A percentile compares a stretch with the other conserved stretches of the same genome.
phyloP scores from a whole-genome alignment of 345 rosid genomes.

The Viola odorata region DNA sequence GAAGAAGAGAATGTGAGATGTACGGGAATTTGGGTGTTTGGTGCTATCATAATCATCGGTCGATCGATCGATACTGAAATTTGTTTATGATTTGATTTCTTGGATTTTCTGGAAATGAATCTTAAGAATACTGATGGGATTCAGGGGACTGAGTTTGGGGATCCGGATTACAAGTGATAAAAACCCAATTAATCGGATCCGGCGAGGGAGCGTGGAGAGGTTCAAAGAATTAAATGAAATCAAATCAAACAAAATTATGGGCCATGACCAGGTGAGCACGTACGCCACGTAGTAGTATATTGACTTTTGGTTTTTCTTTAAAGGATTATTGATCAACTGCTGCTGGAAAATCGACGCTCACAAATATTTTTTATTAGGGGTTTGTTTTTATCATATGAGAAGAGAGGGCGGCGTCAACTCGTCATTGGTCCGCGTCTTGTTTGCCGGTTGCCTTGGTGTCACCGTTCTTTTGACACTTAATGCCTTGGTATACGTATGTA shows the following conservation, averaged over 20 bases:
- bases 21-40: too few species aligned
- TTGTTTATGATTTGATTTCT: too few species aligned
- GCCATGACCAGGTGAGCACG: neutral
- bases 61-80: too few species aligned
- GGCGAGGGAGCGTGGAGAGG: neutral
- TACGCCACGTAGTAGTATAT: too few species aligned
- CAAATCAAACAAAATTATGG: neutral
- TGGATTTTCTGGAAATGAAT: too few species aligned
- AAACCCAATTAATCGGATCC: slow-evolving; percentile 20
- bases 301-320: too few species aligned
- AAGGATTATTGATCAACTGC: too few species aligned
- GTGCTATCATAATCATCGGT: too few species aligned
- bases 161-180: slow-evolving; percentile 14
- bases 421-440: slow-evolving; percentile 29
- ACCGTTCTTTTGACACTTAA: neutral
- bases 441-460: slow-evolving; percentile 2
- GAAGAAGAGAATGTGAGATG: too few species aligned
- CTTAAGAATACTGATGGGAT: too few species aligned
- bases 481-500: too few species aligned
- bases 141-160: slow-evolving; percentile 10
- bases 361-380: neutral
- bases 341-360: too few species aligned
- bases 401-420: slow-evolving; percentile 10
- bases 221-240: neutral
- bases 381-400: neutral